Base-by-base conservation (phyloP, 176 grass and related monocot species). In the Rhipidocladum racemiflorum region DNA sequence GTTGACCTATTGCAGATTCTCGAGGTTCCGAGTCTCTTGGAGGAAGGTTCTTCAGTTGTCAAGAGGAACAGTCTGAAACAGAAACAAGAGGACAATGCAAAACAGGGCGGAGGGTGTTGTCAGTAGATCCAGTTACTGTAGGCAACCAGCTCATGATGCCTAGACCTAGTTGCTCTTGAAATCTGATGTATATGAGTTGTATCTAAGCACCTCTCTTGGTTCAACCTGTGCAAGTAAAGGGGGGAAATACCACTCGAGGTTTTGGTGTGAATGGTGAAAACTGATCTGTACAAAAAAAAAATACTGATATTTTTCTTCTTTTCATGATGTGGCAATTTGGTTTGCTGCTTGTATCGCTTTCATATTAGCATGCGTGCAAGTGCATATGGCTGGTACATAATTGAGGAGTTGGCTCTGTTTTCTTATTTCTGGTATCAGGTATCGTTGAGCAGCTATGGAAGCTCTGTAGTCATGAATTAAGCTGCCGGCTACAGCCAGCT, bases 11-110 rank as follows among this genome's bases (percentile, higher is more conserved):
- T 80, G 51, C 87, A 98, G 96, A 98, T 98, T 79, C 76, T 98
- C 6, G 89, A 92, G 57, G 91, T 98, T 65, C 92, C 96, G n/a
- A 92, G 89, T 63, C 87, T 95, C 28, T 78, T 89, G 84, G 96
- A 91, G 35, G 90, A 95, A 95, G 96, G 90, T 67, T 93, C 88
- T 36, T 91, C 85, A 2, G 88, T 92, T 36, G 92, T 90, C 27
- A 95, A 91, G 87, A 91, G 85, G 84, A 90, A 91, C 83, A 85
- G 77, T 59, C 78, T 99, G 76, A 95, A 95, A 83, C 96, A 93
- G 68, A 93, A 99, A 85, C 91, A 90, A 36, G 96, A 93, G 65
- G 89, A 82, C 30, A 42, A 51, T 42, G 80, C 83, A 63, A 94
- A 77, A 70, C 61, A 65, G n/a, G 79, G 82, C 40, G 83, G 91